Conservation (phyloP, 2,329 filamentous ascomycete genomes). For the Trichophyton benhamiae region DNA sequence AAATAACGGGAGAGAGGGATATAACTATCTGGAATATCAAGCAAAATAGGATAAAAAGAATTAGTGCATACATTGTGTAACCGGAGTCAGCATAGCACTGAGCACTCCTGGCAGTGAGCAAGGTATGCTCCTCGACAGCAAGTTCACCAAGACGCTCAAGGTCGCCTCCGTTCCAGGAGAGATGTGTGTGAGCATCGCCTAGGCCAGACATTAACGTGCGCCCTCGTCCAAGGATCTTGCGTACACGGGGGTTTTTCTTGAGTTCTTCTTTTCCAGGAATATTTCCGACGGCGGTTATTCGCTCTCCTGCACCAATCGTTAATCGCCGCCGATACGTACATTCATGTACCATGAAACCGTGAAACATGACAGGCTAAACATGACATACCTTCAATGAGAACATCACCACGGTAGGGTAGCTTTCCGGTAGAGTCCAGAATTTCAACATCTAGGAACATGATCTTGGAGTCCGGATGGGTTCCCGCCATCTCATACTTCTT, state of each 20-base stretch:
- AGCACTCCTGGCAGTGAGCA: conserved; percentile 34
- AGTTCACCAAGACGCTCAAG: conserved; percentile 33
- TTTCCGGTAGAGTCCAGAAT: conserved; percentile 31
- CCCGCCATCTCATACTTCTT: conserved; percentile 26
- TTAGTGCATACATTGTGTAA: conserved; percentile 34
- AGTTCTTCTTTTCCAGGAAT: conserved; percentile 23
- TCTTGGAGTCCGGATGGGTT: conserved; percentile 22
- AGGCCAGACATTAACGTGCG: conserved; percentile 41
- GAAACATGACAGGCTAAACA: neutral
- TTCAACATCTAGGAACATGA: conserved; percentile 30
- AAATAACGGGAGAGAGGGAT: no score
- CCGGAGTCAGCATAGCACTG: conserved; percentile 38
- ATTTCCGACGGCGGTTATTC: conserved; percentile 24
- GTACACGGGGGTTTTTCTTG: conserved; percentile 22
- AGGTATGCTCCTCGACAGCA: conserved; percentile 37
- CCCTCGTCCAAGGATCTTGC: conserved; percentile 29
- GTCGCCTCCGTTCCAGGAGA: conserved; percentile 38
- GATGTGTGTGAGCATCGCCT: conserved; percentile 39
- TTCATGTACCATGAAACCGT: no score
- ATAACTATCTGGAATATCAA: neutral
- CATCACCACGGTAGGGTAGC: conserved; percentile 29
- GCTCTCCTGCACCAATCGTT: conserved; percentile 18
- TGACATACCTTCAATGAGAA: conserved; percentile 27
- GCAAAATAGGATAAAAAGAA: neutral
- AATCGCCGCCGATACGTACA: neutral